phyloP scores from a whole-genome alignment of 768 basidiomycete species.

The Heimioporus sp. region DNA sequence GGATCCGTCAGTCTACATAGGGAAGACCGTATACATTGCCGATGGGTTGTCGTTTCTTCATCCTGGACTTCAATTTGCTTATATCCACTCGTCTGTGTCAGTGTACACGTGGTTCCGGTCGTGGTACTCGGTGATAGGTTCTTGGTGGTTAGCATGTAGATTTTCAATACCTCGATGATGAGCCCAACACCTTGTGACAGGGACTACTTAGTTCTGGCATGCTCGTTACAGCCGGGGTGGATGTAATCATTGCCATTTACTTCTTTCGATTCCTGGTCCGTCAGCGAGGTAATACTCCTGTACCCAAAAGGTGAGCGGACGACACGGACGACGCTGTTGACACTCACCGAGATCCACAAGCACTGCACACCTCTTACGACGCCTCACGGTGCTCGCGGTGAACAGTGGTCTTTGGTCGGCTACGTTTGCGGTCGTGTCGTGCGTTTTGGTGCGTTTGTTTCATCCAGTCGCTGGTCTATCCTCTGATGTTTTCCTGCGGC shows the following conservation, averaged over 20 bases:
- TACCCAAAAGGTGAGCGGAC: too few relatives aligned
- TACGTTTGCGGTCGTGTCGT: conserved; percentile 39
- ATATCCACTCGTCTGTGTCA: not conserved
- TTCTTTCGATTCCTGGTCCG: too few relatives aligned
- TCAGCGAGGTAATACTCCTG: too few relatives aligned
- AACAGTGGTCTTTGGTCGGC: conserved; percentile 45
- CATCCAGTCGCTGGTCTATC: not conserved
- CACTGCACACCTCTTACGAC: not conserved
- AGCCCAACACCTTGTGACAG: too few relatives aligned
- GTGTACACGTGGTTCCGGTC: not conserved
- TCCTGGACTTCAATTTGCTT: not conserved
- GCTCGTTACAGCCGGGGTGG: too few relatives aligned
- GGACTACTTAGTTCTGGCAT: too few relatives aligned
- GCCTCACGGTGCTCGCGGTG: not conserved
- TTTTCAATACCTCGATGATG: not conserved
- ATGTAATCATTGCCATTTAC: too few relatives aligned
- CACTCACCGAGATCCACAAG: too few relatives aligned
- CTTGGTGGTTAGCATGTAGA: too few relatives aligned
- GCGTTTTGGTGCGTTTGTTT: conserved; percentile 38
- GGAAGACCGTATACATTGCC: not conserved
- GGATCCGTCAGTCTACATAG: not conserved
- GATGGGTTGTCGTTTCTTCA: not conserved
- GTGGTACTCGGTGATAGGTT: not conserved
- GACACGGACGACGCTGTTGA: too few relatives aligned
- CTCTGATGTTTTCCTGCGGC: not conserved